Conservation (phyloP, 768 basidiomycete species). For the Tulasnella sp. region DNA sequence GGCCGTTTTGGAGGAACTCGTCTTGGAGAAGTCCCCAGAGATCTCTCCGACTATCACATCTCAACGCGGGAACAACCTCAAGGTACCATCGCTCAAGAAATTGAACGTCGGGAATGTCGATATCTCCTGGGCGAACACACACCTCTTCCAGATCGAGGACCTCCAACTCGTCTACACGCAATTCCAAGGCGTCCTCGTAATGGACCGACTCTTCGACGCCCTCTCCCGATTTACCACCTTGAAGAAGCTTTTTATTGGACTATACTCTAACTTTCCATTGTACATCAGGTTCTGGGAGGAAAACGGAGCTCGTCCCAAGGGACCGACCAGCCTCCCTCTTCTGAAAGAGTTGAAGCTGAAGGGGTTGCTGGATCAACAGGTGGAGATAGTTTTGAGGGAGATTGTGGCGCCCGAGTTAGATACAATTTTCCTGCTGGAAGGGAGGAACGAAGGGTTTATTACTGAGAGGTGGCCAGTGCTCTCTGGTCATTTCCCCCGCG, state of each 20-base stretch:
- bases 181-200: background rate
- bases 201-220: constrained; percentile 1
- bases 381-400: background rate
- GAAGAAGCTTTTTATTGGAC: background rate
- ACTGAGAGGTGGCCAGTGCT: background rate
- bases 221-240: background rate
- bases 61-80: background rate
- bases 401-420: background rate
- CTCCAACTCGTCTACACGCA: background rate
- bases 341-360: background rate
- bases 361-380: background rate
- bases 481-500: background rate
- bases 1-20: background rate
- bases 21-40: background rate
- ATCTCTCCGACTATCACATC: background rate
- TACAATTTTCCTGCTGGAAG: background rate
- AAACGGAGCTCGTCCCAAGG: background rate
- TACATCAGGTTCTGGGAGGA: background rate
- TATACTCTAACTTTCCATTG: background rate
- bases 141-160: background rate
- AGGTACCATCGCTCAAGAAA: background rate
- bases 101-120: background rate
- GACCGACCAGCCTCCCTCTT: background rate
- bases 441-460: background rate
- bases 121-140: background rate